Conservation (phyloP, 2,329 filamentous ascomycete genomes). For the Aphanoascus verrucosus region DNA sequence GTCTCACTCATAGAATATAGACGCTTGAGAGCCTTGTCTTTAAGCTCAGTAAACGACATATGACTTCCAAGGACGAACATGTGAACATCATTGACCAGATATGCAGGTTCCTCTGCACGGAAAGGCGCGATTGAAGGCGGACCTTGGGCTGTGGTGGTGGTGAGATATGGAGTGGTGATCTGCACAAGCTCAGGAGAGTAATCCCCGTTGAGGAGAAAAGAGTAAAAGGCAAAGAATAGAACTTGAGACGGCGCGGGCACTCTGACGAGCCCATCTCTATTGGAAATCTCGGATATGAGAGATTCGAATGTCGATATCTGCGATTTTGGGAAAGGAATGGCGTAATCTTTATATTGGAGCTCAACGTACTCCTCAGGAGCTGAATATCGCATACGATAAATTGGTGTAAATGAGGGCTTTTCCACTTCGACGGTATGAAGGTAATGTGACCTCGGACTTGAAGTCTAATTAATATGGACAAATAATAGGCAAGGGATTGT, state of each 20-base stretch:
- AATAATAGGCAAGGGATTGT: no score
- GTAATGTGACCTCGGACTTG: constrained; percentile 16
- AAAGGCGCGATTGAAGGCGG: constrained; percentile 12
- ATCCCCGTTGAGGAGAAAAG: constrained; percentile 13
- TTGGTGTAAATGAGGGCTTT: constrained; percentile 9
- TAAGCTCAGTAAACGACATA: constrained; percentile 13
- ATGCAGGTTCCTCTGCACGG: constrained; percentile 4
- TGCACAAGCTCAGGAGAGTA: constrained; percentile 13
- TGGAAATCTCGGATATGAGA: neutral
- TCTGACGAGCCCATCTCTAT: constrained; percentile 3
- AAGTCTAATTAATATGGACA: no score
- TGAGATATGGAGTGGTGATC: constrained; percentile 10
- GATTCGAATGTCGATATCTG: constrained; percentile 10
- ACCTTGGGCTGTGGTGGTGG: neutral
- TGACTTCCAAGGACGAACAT: constrained; percentile 16
- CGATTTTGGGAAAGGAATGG: constrained; percentile 11
- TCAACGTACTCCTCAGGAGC: constrained; percentile 12
- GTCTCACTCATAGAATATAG: constrained; percentile 12
- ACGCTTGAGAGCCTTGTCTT: constrained; percentile 11
- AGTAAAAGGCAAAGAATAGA: constrained; percentile 15
- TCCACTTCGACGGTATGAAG: constrained; percentile 13
- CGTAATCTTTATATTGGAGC: constrained; percentile 12
- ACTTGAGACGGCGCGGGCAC: constrained; percentile 8
- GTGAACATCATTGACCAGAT: constrained; percentile 13
- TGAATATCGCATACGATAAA: constrained; percentile 13